Base-by-base conservation (phyloP, 2,329 filamentous ascomycete species). In the Elsinoe fawcettii region DNA sequence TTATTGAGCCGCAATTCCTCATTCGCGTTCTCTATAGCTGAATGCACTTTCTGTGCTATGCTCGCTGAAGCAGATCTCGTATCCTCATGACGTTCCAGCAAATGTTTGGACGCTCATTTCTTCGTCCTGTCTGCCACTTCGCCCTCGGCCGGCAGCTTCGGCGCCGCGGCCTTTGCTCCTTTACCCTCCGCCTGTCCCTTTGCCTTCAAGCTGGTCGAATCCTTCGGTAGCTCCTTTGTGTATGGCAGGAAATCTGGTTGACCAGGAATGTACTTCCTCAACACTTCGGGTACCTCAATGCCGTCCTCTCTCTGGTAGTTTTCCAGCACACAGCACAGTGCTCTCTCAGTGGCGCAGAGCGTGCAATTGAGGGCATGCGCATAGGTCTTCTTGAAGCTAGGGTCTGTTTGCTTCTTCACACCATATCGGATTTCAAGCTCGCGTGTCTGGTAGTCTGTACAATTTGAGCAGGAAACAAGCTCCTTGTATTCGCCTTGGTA, bases 401-500 rank as follows among this genome's bases (percentile, higher is more conserved):
- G 72, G 46, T 91, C 89, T 25, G 85, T 91, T 72, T 88, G 85
- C 70, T 86, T 88, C 80, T 96, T 97, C 60, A 84, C 80, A 49
- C 93, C 92, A 66, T 86, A 96, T 59, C 93, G 83, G 65, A 99
- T 95, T 73, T 97, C 92, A 11, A 99, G 80, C 64, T 90, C 91
- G 58, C 93, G 83, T 22, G 90, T 90, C 77, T 99, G 93, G 77
- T 97, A 97, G 71, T 97, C 92, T 44, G 90, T 95, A 78, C 93
- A 99, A 76, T 99, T 99, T 60, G 90, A 95, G 80, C 91, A 96
- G 18, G 89, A 95, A 53, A 97, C 93, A 25, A 99, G 82, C 76
- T 97, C 93, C 63, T 97, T 97, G 81, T 97, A 99, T 74, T 97
- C 93, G 66, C 87, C 87, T 73, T 97, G 91, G 79, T 88, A 95